Evolutionary conservation across 2,329 filamentous ascomycete species (phyloP).

Genomic region (Calonectria pauciramosa): DNA sequence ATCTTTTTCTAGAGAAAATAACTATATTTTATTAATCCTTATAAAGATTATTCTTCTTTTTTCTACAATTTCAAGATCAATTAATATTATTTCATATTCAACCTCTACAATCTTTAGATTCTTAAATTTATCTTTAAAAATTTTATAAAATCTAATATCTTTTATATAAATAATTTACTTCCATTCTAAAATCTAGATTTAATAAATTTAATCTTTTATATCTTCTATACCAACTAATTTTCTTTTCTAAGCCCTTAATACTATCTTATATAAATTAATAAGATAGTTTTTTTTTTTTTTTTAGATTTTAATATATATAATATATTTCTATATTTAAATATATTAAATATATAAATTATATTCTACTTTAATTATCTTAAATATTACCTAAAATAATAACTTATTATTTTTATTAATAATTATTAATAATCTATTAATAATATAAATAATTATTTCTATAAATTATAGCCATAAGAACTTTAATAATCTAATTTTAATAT

Average conservation of each 20-base stretch:
- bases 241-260: not conserved
- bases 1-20: no score
- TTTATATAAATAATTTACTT: not conserved
- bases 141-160: not conserved
- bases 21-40: not conserved
- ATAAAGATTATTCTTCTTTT: not conserved
- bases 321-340: not conserved
- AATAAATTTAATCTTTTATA: not conserved
- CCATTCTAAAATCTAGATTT: not conserved
- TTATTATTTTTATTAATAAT: not conserved
- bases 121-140: not conserved
- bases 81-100: not conserved
- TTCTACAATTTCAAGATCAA: not conserved
- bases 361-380: not conserved
- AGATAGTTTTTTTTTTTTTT: not conserved
- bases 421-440: not conserved
- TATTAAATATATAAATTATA: not conserved
- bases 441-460: not conserved
- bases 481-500: not conserved
- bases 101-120: not conserved
- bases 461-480: not conserved
- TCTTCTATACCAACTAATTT: not conserved
- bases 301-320: not conserved
- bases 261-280: not conserved
- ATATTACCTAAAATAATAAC: not conserved